Evolutionary conservation across 2,329 filamentous ascomycete species (phyloP).

Genomic region (Ilyonectria sp.): DNA sequence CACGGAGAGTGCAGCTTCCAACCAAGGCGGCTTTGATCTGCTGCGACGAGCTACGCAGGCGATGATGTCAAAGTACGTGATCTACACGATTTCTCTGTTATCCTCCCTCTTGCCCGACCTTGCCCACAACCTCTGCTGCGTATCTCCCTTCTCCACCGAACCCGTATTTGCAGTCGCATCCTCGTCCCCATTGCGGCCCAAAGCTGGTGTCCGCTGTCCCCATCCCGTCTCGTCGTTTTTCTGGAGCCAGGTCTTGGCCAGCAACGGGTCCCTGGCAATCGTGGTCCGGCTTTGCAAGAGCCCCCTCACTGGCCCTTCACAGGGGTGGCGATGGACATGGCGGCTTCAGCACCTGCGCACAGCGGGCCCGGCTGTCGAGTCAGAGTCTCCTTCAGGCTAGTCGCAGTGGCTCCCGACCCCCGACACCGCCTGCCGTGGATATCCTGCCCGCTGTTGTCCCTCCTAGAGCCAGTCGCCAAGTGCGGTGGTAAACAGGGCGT

Average conservation of each 20-base stretch:
- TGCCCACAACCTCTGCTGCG: slow-evolving; percentile 15
- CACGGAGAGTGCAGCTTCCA: slow-evolving; percentile 59
- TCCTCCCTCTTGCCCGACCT: slow-evolving; percentile 15
- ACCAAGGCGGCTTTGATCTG: slow-evolving; percentile 68
- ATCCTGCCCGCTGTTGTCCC: slow-evolving; percentile 31
- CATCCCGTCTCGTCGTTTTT: slow-evolving; percentile 18
- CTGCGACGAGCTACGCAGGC: slow-evolving; percentile 73
- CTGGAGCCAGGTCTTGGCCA: slow-evolving; percentile 19
- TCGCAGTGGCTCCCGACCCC: slow-evolving; percentile 37
- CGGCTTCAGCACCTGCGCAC: slow-evolving; percentile 36
- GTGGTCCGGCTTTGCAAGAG: slow-evolving; percentile 32
- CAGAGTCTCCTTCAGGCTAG: slow-evolving; percentile 46
- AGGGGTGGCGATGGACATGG: slow-evolving; percentile 41
- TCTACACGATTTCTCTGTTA: slow-evolving; percentile 42
- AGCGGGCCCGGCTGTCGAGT: slow-evolving; percentile 40
- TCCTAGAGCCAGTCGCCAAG: slow-evolving; percentile 13
- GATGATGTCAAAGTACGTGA: slow-evolving; percentile 74
- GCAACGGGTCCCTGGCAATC: slow-evolving; percentile 22
- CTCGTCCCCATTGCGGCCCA: slow-evolving; percentile 30
- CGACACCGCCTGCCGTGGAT: slow-evolving; percentile 45
- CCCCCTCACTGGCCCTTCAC: slow-evolving; percentile 30
- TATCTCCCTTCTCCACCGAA: slow-evolving; percentile 27
- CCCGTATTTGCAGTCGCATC: slow-evolving; percentile 12
- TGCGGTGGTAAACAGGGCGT: slow-evolving; percentile 28
- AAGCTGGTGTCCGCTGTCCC: slow-evolving; percentile 31